Base-by-base conservation (phyloP, 2,329 filamentous ascomycete genomes). In the Fusarium poae region DNA sequence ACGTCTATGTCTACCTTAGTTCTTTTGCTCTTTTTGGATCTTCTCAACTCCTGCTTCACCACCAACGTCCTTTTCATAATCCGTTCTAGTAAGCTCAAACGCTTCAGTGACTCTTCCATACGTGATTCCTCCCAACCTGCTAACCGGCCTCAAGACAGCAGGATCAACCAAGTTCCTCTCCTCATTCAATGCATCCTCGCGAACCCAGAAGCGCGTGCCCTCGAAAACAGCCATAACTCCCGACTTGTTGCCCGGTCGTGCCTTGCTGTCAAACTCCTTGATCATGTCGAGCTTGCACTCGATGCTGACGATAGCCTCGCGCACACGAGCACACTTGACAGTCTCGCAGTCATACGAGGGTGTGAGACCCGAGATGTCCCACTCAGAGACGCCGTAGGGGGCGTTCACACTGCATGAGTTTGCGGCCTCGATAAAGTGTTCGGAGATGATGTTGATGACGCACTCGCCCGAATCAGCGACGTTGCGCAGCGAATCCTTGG, bases 121-220 rank as follows among this genome's bases (percentile, higher is more conserved):
- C 0, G 91, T 91, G 72, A 97, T 97, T 3, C 95, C 95, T 27
- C 95, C 95, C 25, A 97, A 75, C 37, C 95, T 87, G 68, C 88
- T 88, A 18, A 97, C 85, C 0, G 95, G 93, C 65, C 88, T 88
- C 57, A 97, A 80, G 11, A 97, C 84, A 81, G 90, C 85, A 13
- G 92, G 88, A 78, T 97, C 92, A 59, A 98, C 83, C 42, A 92
- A 73, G 70, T 89, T 93, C 75, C 84, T 86, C 11, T 93, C 90
- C 76, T 92, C 88, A 72, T 97, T 92, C 64, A 97, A 82, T 4
- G 94, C 94, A 80, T 97, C 95, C 77, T 97, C 93, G 54, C 94
- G 82, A 3, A 90, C 93, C 93, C 94, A 97, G 76, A 97, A 97
- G 29, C 90, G 85, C 34, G 92, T 89, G 0, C 93, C 95, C 81